A percentile compares a stretch with the other conserved stretches of the same genome.
Evolutionary conservation across 306 rosid genomes (phyloP).

Genomic region (Hippophae rhamnoides): DNA sequence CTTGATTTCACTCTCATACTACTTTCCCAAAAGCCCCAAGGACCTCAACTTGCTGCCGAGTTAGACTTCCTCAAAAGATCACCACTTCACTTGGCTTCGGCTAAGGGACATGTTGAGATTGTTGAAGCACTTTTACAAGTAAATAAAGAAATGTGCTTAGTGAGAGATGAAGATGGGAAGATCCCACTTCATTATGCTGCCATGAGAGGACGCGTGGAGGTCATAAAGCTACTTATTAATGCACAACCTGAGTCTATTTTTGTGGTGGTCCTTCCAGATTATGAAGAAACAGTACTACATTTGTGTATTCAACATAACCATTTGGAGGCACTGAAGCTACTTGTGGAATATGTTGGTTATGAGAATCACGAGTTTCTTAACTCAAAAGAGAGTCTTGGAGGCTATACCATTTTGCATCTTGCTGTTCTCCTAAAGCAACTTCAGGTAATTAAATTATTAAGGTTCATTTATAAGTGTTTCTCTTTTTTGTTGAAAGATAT

Average conservation of each 20-base stretch:
- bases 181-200: conserved; percentile 5
- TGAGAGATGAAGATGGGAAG: neutral
- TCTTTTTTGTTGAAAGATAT: too few relatives aligned
- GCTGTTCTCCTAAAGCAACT: neutral
- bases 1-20: neutral
- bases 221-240: neutral
- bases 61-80: conserved; percentile 1
- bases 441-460: too few relatives aligned
- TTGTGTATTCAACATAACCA: neutral
- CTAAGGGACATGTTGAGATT: conserved; percentile 4
- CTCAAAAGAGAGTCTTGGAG: neutral
- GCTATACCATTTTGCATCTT: neutral
- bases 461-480: too few relatives aligned
- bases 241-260: neutral
- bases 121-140: neutral
- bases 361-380: neutral
- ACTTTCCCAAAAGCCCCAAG: neutral
- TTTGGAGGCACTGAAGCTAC: neutral
- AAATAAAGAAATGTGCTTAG: neutral
- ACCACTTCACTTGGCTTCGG: conserved; percentile 15
- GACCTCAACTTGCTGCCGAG: neutral
- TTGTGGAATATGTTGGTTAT: neutral
- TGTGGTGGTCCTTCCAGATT: neutral
- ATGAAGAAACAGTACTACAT: neutral
- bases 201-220: conserved; percentile 3